Evolutionary conservation across 2,329 filamentous ascomycete species (phyloP), one percentile per base, ranked within the genome.

Genomic region (Scedosporium dehoogii): DNA sequence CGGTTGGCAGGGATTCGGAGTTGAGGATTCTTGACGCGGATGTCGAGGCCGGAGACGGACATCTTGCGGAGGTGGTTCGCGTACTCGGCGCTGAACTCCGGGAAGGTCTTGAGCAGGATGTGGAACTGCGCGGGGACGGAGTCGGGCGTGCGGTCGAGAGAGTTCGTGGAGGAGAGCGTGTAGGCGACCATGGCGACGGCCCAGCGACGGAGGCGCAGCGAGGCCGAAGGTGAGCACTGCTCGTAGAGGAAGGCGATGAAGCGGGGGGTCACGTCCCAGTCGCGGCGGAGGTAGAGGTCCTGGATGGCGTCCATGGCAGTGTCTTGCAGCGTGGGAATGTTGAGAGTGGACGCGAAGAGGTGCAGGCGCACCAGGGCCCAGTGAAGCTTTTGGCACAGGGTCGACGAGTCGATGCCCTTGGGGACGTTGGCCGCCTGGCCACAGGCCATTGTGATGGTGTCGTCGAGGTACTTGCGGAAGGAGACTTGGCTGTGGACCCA

Each of bases 101-200:
- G 76, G 33, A 77, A 75, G 5, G 71, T 68, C 48, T 72, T 70
- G 46, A 84, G 76, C 4, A 82, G 74, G 12, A 68, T 66, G 57
- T 75, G 73, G 65, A 82, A 78, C 62, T 72, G 73, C 33, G 73
- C 70, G 4, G 72, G 68, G 21, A 59, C 57, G 38, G 27, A 33
- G 33, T 25, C 48, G 42, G 71, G 68, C 62, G 71, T 66, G 44
- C 75, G 71, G 10, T 70, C 62, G 25, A 62, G 42, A 21, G 33
- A 18, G n/a, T 48, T 48, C 38, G 58, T 42, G 21, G 55, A 71
- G 25, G 75, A 74, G 38, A 84, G 75, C 2, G 78, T 78, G 76
- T 81, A 85, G n/a, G 81, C 81, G 14, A 83, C 76, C 81, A 85
- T 85, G 63, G 83, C 82, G 5, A 85, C 81, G 61, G 81, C 78